Base-by-base conservation (phyloP, 2,329 filamentous ascomycete genomes). In the Talaromyces pinophilus region DNA sequence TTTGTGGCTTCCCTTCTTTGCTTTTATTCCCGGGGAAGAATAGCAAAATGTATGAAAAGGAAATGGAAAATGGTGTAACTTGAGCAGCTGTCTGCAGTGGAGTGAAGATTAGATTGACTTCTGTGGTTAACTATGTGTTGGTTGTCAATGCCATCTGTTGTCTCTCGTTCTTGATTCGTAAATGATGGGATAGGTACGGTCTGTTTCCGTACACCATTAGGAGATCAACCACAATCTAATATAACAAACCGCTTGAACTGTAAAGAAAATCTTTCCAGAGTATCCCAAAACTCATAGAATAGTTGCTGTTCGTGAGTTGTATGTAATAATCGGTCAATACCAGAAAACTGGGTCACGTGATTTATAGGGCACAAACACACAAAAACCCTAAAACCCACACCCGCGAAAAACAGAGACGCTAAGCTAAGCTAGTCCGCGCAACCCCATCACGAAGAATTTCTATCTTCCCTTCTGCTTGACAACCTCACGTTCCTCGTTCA, bases 401-500 rank as follows among this genome's bases (percentile, higher is more conserved):
- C 30, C 57, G 44, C 57, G 44, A 15, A 38, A 76, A 74, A 28
- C 22, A n/a, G 7, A 54, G 22, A 33, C 38, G 57, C 57, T 60
- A 60, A 60, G 22, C 22, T 54, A 76, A 74, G 74, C 75, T 66
- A 69, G 59, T 15, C 8, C 19, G 7, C 22, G 11, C 15, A 66
- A 55, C 44, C 66, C 59, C 40, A 60, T 60, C 38, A 46, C 57
- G 57, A 60, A 60, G 35, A 60, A 59, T n/a, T n/a, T n/a, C n/a
- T n/a, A 40, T n/a, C 33, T 60, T 46, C 33, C n/a, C 15, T 22
- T 59, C 38, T n/a, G 65, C 60, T 60, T 63, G 66, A 63, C 68
- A 69, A 64, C 55, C 67, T 70, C 68, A 69, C 70, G 70, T 59
- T 64, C 30, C n/a, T 72, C 71, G 69, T 69, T 69, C 72, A 70